Evolutionary conservation across 345 rosid genomes (phyloP), one percentile per base, ranked within the genome.

Genomic region (Gossypium stocksii): DNA sequence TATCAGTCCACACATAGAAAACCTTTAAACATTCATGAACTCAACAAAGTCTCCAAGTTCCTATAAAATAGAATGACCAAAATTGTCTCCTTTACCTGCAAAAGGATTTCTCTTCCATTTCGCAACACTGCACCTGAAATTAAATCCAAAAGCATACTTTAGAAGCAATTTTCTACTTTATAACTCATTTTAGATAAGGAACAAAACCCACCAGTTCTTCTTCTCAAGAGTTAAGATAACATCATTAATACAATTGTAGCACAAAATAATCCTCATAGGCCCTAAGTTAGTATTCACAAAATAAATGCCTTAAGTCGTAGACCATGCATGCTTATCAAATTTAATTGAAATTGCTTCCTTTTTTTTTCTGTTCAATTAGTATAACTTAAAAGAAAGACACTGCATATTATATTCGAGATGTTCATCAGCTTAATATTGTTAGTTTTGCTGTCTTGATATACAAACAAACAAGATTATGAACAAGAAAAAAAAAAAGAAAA

Each of bases 51-150:
- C 34, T 43, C 57, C 61, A 66, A 23, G 12, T 68, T 54, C 66
- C 56, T 23, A 7, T 16, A 38, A 15, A 78, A 23, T 44, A 29
- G 15, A 52, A 69, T 5, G 60, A 60, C 49, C 43, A 69, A 56
- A 52, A 22, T 53, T 56, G 9, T 46, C 58, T 29, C 23, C 45
- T 38, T 74, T 80, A 92, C 98, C 91, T 92, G 97, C 20, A 94
- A 76, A 78, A 92, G 80, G 80, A 90, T 82, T 89, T 94, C 98
- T 61, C 86, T 85, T 86, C 98, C 98, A 80, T 77, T 73, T 29
- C 84, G 86, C 66, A 92, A 0, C 66, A 74, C 83, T 4, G 85
- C 85, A 78, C 88, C 97, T 90, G 83, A 80, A 78, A 73, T 45
- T 41, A 62, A 83, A 74, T 41, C 76, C 56, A 27, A 59, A 76